Conservation (phyloP, 139 green algal genomes). For the Raphidocelis subcapitata region DNA sequence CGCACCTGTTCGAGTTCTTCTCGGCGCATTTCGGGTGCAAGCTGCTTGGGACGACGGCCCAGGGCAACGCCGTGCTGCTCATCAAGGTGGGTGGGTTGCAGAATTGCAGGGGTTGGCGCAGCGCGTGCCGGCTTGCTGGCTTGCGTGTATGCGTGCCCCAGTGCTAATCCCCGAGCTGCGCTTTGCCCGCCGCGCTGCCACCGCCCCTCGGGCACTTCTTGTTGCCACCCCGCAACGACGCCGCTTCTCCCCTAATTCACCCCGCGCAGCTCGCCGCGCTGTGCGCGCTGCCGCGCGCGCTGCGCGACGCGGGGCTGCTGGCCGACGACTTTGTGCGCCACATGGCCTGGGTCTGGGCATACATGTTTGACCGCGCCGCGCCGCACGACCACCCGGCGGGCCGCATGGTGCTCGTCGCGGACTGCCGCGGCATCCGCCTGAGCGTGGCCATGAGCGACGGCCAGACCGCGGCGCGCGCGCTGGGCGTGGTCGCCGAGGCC, state of each 20-base stretch:
- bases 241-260: no score
- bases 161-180: no score
- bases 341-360: constrained; percentile 20
- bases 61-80: constrained; percentile 20
- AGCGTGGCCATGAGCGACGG: constrained; percentile 15
- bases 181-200: no score
- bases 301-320: background rate
- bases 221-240: no score
- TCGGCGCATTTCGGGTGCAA: background rate
- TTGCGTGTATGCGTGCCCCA: no score
- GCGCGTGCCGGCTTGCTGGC: no score
- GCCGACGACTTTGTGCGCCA: background rate
- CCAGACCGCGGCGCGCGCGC: background rate
- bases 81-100: constrained; percentile 9
- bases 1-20: constrained; percentile 8
- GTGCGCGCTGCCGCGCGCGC: background rate
- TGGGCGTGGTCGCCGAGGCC: constrained; percentile 15
- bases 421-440: constrained; percentile 21
- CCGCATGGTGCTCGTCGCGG: constrained; percentile 11
- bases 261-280: constrained; percentile 13
- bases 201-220: no score
- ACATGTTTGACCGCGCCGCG: constrained; percentile 24
- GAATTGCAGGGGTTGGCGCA: no score
- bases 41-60: background rate
- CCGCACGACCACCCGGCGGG: constrained; percentile 1